Base-by-base conservation (phyloP, 1,284 basidiomycete genomes). In the Fomitopsis pinicola region DNA sequence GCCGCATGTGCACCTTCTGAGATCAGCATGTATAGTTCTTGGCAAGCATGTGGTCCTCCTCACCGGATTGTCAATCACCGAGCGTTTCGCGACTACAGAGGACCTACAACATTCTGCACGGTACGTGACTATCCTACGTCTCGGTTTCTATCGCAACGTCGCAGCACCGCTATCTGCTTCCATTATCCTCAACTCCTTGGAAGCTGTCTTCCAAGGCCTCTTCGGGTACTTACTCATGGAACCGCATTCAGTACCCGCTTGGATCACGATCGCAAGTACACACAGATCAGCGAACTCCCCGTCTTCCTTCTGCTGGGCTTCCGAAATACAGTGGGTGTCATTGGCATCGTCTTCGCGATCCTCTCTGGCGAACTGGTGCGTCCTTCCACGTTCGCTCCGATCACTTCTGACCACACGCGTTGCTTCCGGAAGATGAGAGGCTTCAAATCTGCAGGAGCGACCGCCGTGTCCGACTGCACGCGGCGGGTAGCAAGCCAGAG, bases 281-380 rank as follows among this genome's bases (percentile, higher is more conserved):
- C 52, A 70, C 35, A n/a, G n/a, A 65, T 67, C 26, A 71, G 68
- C 64, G 67, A 66, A 35, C 59, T 71, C 42, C 64, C 69, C 17
- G 67, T 69, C 10, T 71, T 72, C 65, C 58, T 71, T 38, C 67
- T 72, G 15, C 71, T 69, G 71, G 71, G 71, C 28, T 71, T 71
- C 63, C 65, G 68, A 15, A 55, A 62, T 44, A 64, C 66, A n/a
- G 60, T 70, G 2, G 65, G 64, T 42, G 62, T 63, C 17, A 64
- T 72, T 2, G 22, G 22, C 22, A 68, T 69, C 55, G 63, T 64
- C 12, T 72, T 71, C 46, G 68, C 67, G 5, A 63, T 72, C 52
- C 64, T 71, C 33, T 71, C 69, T 54, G 71, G 71, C 72, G 62
- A 66, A 1, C 54, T 71, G 59, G 70, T 70, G 44, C 59, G 68